Conservation (phyloP, 2,329 filamentous ascomycete species). For the Fusarium sp. region DNA sequence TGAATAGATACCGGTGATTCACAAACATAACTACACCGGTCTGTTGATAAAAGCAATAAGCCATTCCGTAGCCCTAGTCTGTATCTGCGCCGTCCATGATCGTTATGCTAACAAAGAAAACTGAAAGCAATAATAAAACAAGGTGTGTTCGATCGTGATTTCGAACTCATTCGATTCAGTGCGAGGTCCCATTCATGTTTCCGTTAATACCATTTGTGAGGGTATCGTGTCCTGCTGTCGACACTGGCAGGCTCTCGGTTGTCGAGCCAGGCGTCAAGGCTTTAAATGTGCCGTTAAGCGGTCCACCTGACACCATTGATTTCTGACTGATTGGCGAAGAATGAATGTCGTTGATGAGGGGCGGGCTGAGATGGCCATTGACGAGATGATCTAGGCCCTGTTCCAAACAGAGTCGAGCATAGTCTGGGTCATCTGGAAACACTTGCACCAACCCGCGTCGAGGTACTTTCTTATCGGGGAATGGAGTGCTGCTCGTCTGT, state of each 20-base stretch:
- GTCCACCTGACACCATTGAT: conserved; percentile 41
- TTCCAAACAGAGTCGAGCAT: conserved; percentile 64
- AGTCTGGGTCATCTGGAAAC: conserved; percentile 67
- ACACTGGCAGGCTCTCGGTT: conserved; percentile 27
- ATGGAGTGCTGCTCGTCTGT: conserved; percentile 63
- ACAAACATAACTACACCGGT: conserved; percentile 14
- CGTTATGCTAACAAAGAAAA: conserved; percentile 46
- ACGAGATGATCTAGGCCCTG: conserved; percentile 68
- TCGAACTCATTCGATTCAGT: conserved; percentile 14
- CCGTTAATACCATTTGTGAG: conserved; percentile 49
- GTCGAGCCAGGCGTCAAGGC: conserved; percentile 32
- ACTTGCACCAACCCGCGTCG: conserved; percentile 65
- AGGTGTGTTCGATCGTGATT: conserved; percentile 15
- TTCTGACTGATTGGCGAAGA: conserved; percentile 58
- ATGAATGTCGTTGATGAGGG: conserved; percentile 60
- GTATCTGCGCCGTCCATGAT: conserved; percentile 44
- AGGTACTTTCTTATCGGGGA: conserved; percentile 65
- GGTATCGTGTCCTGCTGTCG: conserved; percentile 37
- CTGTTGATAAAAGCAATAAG: conserved; percentile 38
- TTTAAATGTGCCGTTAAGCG: conserved; percentile 49
- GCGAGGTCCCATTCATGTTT: conserved; percentile 33
- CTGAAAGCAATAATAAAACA: conserved; percentile 40
- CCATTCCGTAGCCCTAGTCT: conserved; percentile 33
- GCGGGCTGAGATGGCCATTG: conserved; percentile 57
- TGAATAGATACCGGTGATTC: conserved; percentile 19